phyloP scores from a whole-genome alignment of 805 yeast species.

The Lachancea fermentati region DNA sequence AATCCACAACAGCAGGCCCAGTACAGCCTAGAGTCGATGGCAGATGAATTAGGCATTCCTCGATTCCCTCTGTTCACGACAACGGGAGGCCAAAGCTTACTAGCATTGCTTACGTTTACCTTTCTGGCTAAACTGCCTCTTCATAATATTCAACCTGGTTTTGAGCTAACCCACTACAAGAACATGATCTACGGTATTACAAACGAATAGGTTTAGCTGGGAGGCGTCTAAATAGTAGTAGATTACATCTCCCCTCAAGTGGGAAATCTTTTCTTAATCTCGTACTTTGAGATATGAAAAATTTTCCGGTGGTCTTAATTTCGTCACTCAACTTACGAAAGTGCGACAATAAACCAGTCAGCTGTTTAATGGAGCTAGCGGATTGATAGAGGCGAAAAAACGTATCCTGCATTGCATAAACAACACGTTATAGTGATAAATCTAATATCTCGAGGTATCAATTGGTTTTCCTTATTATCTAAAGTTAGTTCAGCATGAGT shows the following conservation, averaged over 20 bases:
- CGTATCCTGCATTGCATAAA: neutral
- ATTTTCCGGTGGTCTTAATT: neutral
- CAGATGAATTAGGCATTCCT: constrained; percentile 67
- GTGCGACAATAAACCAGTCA: neutral
- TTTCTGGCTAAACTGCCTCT: constrained; percentile 40
- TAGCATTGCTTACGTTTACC: constrained; percentile 60
- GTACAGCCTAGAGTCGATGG: constrained; percentile 47
- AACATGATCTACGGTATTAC: constrained; percentile 49
- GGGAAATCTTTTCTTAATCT: too few species aligned
- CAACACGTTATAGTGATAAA: neutral
- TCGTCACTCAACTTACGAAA: neutral
- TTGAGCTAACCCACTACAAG: constrained; percentile 37
- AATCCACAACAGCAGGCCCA: constrained; percentile 16
- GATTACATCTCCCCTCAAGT: too few species aligned
- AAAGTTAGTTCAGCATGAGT: constrained; percentile 2
- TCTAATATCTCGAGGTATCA: constrained; percentile 9
- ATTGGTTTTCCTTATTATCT: neutral
- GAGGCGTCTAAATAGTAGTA: too few species aligned
- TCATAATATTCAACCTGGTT: constrained; percentile 32
- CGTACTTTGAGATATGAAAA: too few species aligned
- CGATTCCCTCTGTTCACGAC: constrained; percentile 49
- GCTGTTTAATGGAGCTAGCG: neutral
- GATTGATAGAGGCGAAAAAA: neutral
- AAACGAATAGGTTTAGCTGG: constrained; percentile 16
- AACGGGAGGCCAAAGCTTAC: constrained; percentile 58